phyloP scores from a whole-genome alignment of 768 basidiomycete genomes.

The Lactarius akahatsu region DNA sequence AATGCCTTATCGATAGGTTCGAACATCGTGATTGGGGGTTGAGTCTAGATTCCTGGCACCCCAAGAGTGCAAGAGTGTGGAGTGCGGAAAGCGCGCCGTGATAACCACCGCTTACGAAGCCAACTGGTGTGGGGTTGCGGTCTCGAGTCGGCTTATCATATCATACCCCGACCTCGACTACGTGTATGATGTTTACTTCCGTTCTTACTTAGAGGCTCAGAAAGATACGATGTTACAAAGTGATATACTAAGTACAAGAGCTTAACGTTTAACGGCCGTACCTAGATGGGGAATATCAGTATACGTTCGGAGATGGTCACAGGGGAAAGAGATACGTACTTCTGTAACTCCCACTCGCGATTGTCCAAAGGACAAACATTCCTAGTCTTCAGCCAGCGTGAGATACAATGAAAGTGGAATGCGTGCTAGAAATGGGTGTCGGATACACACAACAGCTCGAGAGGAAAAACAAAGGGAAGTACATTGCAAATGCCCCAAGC shows the following conservation, averaged over 20 bases:
- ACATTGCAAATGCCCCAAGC: conserved; percentile 99
- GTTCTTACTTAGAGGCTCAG: neutral
- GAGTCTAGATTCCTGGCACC: neutral
- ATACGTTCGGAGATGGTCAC: neutral
- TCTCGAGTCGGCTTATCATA: too few relatives aligned
- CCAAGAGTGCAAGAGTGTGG: too few relatives aligned
- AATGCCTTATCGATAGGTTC: conserved; percentile 41
- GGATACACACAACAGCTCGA: neutral
- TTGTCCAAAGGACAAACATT: conserved; percentile 95
- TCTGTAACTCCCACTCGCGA: conserved; percentile 95
- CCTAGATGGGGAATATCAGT: conserved; percentile 31
- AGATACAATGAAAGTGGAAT: conserved; percentile 99
- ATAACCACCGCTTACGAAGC: neutral
- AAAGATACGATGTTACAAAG: conserved; percentile 19
- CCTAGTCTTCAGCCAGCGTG: conserved; percentile 97
- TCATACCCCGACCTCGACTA: neutral
- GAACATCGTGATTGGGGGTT: conserved; percentile 33
- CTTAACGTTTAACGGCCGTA: conserved; percentile 41
- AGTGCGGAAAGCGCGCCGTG: neutral
- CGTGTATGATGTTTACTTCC: neutral
- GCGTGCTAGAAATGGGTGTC: conserved; percentile 65
- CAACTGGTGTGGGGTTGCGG: neutral
- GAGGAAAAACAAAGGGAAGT: conserved; percentile 32
- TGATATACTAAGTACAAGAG: neutral
- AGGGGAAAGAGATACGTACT: conserved; percentile 52